Percentiles rank a stretch among this genome's conserved stretches.
Evolutionary conservation across 176 grass and related monocot genomes (phyloP).

Genomic region (Avena atlantica): DNA sequence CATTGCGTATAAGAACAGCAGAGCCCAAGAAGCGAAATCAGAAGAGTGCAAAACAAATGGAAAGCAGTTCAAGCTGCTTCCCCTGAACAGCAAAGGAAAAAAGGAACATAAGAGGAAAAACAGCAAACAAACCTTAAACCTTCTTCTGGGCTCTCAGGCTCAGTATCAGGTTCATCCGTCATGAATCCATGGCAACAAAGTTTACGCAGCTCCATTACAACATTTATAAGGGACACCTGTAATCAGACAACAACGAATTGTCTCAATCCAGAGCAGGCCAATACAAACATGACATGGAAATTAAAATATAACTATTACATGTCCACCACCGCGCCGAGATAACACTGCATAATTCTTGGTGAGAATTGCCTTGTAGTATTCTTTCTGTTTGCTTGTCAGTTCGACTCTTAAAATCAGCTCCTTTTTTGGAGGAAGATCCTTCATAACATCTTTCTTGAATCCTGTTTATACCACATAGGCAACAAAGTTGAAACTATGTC

Average conservation of each 20-base stretch:
- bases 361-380: conserved; percentile 99
- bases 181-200: conserved; percentile 99
- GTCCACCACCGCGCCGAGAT: conserved; percentile 85
- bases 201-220: conserved; percentile 99
- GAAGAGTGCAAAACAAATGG: conserved; percentile 6
- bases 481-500: conserved; percentile 38
- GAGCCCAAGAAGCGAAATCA: conserved; percentile 22
- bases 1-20: conserved; percentile 34
- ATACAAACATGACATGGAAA: conserved; percentile 31
- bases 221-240: conserved; percentile 97
- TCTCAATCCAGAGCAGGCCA: conserved; percentile 10
- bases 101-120: conserved; percentile 34
- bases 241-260: conserved; percentile 46
- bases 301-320: conserved; percentile 63
- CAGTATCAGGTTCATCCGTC: conserved; percentile 80
- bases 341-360: conserved; percentile 95
- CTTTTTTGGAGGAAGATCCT: conserved; percentile 98
- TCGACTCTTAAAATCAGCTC: conserved; percentile 98
- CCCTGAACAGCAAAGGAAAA: conserved; percentile 21
- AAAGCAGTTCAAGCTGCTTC: conserved; percentile 8
- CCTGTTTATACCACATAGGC: conserved; percentile 56
- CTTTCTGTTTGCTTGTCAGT: conserved; percentile 93
- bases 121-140: conserved; percentile 73
- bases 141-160: conserved; percentile 80
- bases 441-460: conserved; percentile 99